phyloP scores from a whole-genome alignment of 2,329 filamentous ascomycete genomes.

The Sporothrix brasiliensis region DNA sequence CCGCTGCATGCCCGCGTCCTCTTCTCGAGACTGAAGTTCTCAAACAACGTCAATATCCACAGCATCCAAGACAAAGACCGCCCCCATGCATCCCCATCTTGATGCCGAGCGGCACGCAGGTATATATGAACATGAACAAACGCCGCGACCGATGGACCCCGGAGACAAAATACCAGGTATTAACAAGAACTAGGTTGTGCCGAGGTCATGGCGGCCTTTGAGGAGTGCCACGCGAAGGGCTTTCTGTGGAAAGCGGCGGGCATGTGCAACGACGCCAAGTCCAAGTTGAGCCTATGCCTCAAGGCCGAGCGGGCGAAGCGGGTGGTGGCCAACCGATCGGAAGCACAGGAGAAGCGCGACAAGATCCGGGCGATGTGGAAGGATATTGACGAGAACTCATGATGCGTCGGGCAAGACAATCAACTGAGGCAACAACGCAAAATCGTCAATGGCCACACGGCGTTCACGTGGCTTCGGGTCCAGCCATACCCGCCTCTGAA shows the following conservation, averaged over 20 bases:
- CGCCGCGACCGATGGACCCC: background rate
- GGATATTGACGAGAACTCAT: slow-evolving; percentile 72
- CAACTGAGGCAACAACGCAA: too few species aligned
- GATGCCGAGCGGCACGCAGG: slow-evolving; percentile 90
- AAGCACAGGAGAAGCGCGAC: slow-evolving; percentile 69
- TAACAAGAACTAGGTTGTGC: slow-evolving; percentile 70
- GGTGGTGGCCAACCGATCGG: slow-evolving; percentile 74
- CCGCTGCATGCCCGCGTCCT: background rate
- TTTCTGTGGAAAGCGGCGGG: slow-evolving; percentile 91
- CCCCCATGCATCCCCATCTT: slow-evolving; percentile 91
- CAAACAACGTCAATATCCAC: background rate
- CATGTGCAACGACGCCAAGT: slow-evolving; percentile 86
- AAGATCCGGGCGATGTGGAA: slow-evolving; percentile 77
- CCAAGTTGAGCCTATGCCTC: slow-evolving; percentile 81
- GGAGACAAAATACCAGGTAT: background rate
- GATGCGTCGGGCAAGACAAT: background rate
- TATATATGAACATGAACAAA: slow-evolving; percentile 46
- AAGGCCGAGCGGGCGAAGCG: slow-evolving; percentile 77
- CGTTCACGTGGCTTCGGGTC: background rate
- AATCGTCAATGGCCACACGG: background rate
- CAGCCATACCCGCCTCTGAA: background rate
- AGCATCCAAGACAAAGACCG: background rate
- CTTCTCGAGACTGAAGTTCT: background rate
- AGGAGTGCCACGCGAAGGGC: slow-evolving; percentile 90
- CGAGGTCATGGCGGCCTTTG: slow-evolving; percentile 88